Evolutionary conservation across 768 basidiomycete genomes (phyloP), one percentile per base, ranked within the genome.

Genomic region (Exsudoporus frostii): DNA sequence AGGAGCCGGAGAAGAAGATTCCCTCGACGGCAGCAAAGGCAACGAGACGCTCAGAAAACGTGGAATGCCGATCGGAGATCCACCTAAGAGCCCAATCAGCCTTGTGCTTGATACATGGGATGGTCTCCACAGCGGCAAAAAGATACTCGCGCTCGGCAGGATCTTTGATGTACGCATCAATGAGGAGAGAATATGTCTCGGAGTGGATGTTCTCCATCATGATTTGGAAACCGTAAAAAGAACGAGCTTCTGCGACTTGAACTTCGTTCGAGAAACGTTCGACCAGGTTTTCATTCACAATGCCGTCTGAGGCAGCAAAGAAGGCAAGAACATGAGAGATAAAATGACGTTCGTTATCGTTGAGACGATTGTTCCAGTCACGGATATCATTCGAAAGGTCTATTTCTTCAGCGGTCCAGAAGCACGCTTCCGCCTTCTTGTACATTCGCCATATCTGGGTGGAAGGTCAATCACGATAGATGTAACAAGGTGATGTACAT

Each of bases 141-240:
- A 97, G 85, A 65, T 84, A 84, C 30, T 82, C 79, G 41, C 92
- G 85, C 65, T 91, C 71, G 13, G 65, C 72, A 2, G 81, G 67
- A 57, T 96, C 93, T 65, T 86, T 88, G 73, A 96, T 88, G 71
- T 95, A 96, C 10, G 86, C 88, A 70, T 95, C 92, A 64, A 97
- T 94, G 65, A 97, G 87, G 43, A 96, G 82, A 0, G 92, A 95
- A 71, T 97, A 97, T 0, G 94, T 93, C 71, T 96, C 94, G 14
- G 92, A 93, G 71, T 97, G 94, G 52, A 96, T 82, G 73, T 96
- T 97, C 67, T 96, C 94, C 83, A 95, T 96, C 94, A 96, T 95
- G 68, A 96, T 90, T 70, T 97, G 94, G 74, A 94, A 96, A 17
- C 93, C 93, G 67, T 97, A 96, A 76, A 97, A 97, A 69, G 88